Percentiles rank a stretch among this genome's conserved stretches.
Evolutionary conservation across 2,329 filamentous ascomycete genomes (phyloP).

Genomic region (Dothidotthia symphoricarpi): DNA sequence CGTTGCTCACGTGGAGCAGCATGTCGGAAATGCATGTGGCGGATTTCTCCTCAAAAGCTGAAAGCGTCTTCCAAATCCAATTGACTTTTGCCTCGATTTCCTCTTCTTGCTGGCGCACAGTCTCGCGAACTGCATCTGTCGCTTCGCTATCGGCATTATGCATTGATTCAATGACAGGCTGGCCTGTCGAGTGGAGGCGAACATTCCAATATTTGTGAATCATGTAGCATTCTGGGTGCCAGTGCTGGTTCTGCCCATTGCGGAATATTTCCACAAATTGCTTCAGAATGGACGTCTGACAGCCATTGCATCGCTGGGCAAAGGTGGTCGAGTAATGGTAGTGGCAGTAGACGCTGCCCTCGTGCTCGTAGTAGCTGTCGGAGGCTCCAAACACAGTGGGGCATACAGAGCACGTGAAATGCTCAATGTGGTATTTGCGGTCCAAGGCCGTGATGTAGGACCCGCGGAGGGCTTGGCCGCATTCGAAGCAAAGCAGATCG

Average conservation of each 20-base stretch:
- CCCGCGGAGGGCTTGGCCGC: conserved; percentile 85
- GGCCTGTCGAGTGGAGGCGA: conserved; percentile 58
- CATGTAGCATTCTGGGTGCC: conserved; percentile 99
- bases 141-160: conserved; percentile 52
- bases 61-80: conserved; percentile 96
- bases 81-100: conserved; percentile 97
- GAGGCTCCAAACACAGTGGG: conserved; percentile 97
- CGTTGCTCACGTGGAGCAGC: conserved; percentile 97
- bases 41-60: conserved; percentile 94
- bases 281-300: conserved; percentile 94
- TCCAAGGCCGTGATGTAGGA: conserved; percentile 98
- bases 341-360: conserved; percentile 94
- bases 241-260: conserved; percentile 97
- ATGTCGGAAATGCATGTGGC: conserved; percentile 98
- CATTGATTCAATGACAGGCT: conserved; percentile 39
- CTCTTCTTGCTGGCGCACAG: conserved; percentile 82
- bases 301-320: conserved; percentile 93
- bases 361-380: conserved; percentile 98
- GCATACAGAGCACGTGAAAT: conserved; percentile 97
- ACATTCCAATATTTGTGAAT: conserved; percentile 99
- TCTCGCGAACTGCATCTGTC: conserved; percentile 67
- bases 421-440: conserved; percentile 94
- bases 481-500: conserved; percentile 86
- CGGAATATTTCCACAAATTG: conserved; percentile 99
- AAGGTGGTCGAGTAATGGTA: conserved; percentile 99